phyloP scores from a whole-genome alignment of 228 moss, liverwort and hornwort genomes.

The Sphagnum magellanicum region DNA sequence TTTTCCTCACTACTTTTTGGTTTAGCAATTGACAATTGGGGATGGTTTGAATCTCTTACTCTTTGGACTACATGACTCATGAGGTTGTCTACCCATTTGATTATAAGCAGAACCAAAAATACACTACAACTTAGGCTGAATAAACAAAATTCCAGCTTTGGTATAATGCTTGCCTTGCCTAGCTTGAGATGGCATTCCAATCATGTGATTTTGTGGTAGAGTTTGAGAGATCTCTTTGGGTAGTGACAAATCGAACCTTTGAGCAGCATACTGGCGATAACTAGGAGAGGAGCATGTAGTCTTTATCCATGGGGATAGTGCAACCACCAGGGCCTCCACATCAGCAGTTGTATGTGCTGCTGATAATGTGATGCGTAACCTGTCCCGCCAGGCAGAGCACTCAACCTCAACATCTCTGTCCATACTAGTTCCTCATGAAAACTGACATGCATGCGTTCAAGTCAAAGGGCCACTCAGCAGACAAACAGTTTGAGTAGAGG shows the following conservation, averaged over 20 bases:
- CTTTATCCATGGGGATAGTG: conserved; percentile 62
- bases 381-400: conserved; percentile 18
- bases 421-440: background rate
- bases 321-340: conserved; percentile 66
- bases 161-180: no score
- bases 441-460: background rate
- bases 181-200: no score
- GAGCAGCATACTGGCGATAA: conserved; percentile 43
- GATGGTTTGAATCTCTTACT: no score
- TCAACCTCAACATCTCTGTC: no score
- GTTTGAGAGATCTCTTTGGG: background rate
- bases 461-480: background rate
- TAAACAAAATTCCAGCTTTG: no score
- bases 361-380: conserved; percentile 87
- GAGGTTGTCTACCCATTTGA: no score
- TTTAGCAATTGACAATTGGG: no score
- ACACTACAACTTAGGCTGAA: no score
- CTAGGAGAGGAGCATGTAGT: conserved; percentile 45
- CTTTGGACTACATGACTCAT: no score
- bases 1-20: no score
- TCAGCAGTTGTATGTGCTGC: conserved; percentile 84
- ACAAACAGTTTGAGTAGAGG: background rate
- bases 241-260: conserved; percentile 45
- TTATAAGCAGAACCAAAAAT: no score
- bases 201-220: no score